Conservation (phyloP, 768 basidiomycete genomes). For the Pluteus cervinus region DNA sequence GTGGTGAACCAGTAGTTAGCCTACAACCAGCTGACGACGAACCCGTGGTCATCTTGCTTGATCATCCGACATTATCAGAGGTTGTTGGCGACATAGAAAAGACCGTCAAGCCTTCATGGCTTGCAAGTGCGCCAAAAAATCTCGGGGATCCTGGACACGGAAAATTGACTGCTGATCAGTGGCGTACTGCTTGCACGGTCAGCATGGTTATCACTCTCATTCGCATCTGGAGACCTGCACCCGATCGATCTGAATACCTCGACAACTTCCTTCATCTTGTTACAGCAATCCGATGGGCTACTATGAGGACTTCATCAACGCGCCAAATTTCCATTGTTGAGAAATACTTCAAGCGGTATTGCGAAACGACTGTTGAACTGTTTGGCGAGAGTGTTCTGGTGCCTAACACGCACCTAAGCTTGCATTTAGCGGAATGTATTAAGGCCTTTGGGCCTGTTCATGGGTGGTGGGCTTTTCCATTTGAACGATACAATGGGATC, state of each 20-base stretch:
- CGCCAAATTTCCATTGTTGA: slow-evolving; percentile 15
- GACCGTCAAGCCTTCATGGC: slow-evolving; percentile 15
- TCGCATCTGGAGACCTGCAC: slow-evolving; percentile 22
- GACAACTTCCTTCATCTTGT: slow-evolving; percentile 27
- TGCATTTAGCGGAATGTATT: slow-evolving; percentile 26
- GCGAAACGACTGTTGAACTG: slow-evolving; percentile 15
- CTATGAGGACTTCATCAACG: slow-evolving; percentile 13
- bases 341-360: slow-evolving; percentile 20
- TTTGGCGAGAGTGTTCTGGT: slow-evolving; percentile 20
- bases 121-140: slow-evolving; percentile 10
- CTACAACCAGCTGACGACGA: no score
- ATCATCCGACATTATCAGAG: slow-evolving; percentile 9
- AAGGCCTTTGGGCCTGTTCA: slow-evolving; percentile 24
- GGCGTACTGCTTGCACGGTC: slow-evolving; percentile 23
- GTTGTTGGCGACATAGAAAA: slow-evolving; percentile 12
- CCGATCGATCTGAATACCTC: slow-evolving; percentile 9
- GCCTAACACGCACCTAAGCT: slow-evolving; percentile 30
- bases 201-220: slow-evolving; percentile 25
- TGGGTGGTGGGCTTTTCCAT: slow-evolving; percentile 22
- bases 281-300: slow-evolving; percentile 22
- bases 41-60: no score
- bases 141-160: slow-evolving; percentile 12
- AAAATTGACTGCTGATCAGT: slow-evolving; percentile 24
- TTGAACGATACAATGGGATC: slow-evolving; percentile 26
- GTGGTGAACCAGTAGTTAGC: no score